Base-by-base conservation (phyloP, 495 filamentous ascomycete genomes). In the Thermothielavioides terrestris region DNA sequence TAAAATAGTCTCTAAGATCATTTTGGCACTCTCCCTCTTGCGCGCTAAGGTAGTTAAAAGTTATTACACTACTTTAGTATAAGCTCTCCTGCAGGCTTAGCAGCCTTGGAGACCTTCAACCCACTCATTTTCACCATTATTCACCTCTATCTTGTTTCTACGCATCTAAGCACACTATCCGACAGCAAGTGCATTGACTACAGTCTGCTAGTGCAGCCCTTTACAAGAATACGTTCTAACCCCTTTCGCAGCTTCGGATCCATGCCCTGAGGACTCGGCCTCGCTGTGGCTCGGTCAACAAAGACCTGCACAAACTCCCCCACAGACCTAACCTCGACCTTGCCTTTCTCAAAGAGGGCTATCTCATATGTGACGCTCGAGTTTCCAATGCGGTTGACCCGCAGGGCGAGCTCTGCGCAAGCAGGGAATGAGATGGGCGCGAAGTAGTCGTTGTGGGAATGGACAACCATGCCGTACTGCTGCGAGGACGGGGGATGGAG, bases 351-450 rank as follows among this genome's bases (percentile, higher is more conserved):
- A 55, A 96, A 96, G 11, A 98, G 77, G 3, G 84, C 91, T 28
- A 94, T 77, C 59, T 98, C 91, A 63, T 95, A 98, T 7, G 82
- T 85, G n/a, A 92, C 90, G 57, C 88, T 94, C 15, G 86, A 89
- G 54, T 80, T 85, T 2, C 89, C 86, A 5, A 98, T 72, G 60
- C 83, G 87, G 50, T 84, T 88, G 10, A 94, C 89, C 2, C 89
- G 75, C 27, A 98, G 61, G 3, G 82, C 88, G 0, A 95, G 73
- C 49, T 95, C 89, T 5, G 94, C 74, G 6, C 86, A 71, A 42
- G 83, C 84, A 2, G 91, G 91, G 58, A 89, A 98, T 0, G 79
- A 75, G n/a, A 91, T 83, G 1, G 85, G 81, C 1, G 78, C 79
- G 61, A 96, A 89, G 69, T 88, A 96, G 60, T 92, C 82, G 56